Base-by-base conservation (phyloP, 1,284 basidiomycete genomes). In the Irpex lacteus region DNA sequence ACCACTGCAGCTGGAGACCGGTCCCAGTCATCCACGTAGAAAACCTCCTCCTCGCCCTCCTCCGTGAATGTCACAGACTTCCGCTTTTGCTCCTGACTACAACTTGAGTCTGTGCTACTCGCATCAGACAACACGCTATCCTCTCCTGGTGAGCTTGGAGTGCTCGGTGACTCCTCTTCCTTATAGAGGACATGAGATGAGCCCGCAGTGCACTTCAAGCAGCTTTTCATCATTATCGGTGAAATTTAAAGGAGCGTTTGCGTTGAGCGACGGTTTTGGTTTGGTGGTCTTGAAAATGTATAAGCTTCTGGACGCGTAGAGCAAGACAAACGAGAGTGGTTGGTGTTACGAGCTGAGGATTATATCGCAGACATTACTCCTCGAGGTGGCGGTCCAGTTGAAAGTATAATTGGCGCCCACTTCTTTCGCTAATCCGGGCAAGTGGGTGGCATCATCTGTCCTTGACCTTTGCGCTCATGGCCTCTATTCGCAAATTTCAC, bases 11-110 rank as follows among this genome's bases (percentile, higher is more conserved):
- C 70, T 38, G 76, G 75, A 7, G 74, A 74, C 57, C 88, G 80
- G 73, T 90, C 88, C 88, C 88, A 90, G 62, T 89, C 88, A 71
- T 90, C 88, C 2, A 85, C 88, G 53, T 78, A 73, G 70, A 83
- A 81, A 11, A 90, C 77, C 72, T 88, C 81, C 57, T 73, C 73
- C 7, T 76, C 75, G 54, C 79, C 80, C 2, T 82, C 78, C 1
- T 75, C 78, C 49, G 82, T 81, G 69, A 89, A 90, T 9, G 80
- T 81, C 37, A 90, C 87, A 18, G 78, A 80, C 74, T 87, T 89
- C 67, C 79, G 67, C 34, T 67, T 62, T 57, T 57, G 21, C 63
- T 40, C 65, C 53, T 52, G 4, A 50, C 37, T 26, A 66, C 63
- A 66, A 68, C 62, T 55, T 62, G 67, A 49, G 65, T 65, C 63